These are phyloP conservation scores for Hortiboletus campestris DNA, from an alignment of 768 basidiomycete species.

Conservation along the genomic window DNA sequence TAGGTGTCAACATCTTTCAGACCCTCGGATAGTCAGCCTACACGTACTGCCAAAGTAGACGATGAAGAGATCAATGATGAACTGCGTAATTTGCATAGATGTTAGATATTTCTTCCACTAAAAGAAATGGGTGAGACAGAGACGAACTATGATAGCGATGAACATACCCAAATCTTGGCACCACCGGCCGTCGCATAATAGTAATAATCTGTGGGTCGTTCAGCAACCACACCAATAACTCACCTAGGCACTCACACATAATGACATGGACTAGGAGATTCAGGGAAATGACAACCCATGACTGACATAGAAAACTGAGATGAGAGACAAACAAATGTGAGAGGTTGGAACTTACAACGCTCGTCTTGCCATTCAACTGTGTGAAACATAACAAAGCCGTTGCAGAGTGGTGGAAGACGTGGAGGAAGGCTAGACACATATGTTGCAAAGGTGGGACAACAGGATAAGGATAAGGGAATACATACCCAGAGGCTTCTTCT, in stretches of 20 bases:
- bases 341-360: conserved; percentile 61
- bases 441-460: conserved; percentile 3
- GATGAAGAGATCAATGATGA: conserved; percentile 84
- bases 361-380: conserved; percentile 92
- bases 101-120: conserved; percentile 99
- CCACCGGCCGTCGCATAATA: conserved; percentile 99
- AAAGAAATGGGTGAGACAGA: not conserved
- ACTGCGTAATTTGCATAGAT: conserved; percentile 94
- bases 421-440: conserved; percentile 73
- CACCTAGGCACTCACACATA: conserved; percentile 75
- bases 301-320: conserved; percentile 46
- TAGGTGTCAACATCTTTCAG: conserved; percentile 5
- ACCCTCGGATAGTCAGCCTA: not conserved
- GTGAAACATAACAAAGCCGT: conserved; percentile 93
- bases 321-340: not conserved
- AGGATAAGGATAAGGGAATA: conserved; percentile 4
- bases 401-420: conserved; percentile 99
- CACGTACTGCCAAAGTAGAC: conserved; percentile 95
- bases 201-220: conserved; percentile 76
- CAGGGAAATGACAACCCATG: conserved; percentile 92
- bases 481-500: conserved; percentile 96
- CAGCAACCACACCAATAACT: not conserved
- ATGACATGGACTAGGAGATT: conserved; percentile 94
- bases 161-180: conserved; percentile 87
- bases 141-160: not conserved